Percentiles rank a stretch among this genome's conserved stretches.
Conservation (phyloP, 2,329 filamentous ascomycete species). For the Pseudomassariella vexata region DNA sequence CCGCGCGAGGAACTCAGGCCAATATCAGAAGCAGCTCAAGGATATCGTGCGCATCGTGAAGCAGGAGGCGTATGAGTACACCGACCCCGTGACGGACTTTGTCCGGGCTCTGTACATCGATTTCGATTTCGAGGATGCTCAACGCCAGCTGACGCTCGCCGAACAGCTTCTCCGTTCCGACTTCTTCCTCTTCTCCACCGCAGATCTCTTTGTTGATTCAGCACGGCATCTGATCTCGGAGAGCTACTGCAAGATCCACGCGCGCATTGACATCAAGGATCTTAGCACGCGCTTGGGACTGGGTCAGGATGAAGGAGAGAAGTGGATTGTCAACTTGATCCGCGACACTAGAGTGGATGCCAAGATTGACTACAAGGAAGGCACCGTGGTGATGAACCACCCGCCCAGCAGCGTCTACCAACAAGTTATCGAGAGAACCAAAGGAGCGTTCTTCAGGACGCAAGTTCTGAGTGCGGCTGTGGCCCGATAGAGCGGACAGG, state of each 20-base stretch:
- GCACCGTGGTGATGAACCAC: constrained; percentile 99
- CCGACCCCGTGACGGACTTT: constrained; percentile 92
- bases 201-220: constrained; percentile 87
- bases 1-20: constrained; percentile 72
- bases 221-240: constrained; percentile 96
- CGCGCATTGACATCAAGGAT: constrained; percentile 96
- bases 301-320: constrained; percentile 92
- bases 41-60: constrained; percentile 91
- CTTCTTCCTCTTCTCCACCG: constrained; percentile 86
- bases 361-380: constrained; percentile 99
- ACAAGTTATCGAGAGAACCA: constrained; percentile 98
- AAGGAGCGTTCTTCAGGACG: constrained; percentile 97
- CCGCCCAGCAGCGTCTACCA: constrained; percentile 97
- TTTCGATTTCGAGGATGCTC: constrained; percentile 96
- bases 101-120: constrained; percentile 91
- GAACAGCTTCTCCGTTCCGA: constrained; percentile 89
- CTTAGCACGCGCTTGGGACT: constrained; percentile 87
- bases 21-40: constrained; percentile 98
- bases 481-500: constrained; percentile 36
- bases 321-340: constrained; percentile 99
- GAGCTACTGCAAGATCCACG: constrained; percentile 99
- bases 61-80: constrained; percentile 97
- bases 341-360: constrained; percentile 95
- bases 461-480: constrained; percentile 78
- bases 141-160: constrained; percentile 77